Base-by-base conservation (phyloP, 176 grass and related monocot species). In the Olyra latifolia region DNA sequence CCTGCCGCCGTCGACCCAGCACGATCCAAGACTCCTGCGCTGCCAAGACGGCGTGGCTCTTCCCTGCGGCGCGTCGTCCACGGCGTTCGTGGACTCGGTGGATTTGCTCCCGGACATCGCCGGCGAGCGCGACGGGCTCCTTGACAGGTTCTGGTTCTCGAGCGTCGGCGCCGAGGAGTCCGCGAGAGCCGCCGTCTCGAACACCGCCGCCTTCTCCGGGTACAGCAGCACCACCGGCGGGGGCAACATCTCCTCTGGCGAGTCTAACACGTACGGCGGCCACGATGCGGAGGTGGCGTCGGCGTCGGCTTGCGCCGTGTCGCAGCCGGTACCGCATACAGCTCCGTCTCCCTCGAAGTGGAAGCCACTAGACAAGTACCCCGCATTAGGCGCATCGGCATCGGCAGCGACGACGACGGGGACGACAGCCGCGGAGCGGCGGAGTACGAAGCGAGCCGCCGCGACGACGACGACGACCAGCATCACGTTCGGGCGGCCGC, bases 201-300 rank as follows among this genome's bases (percentile, higher is more conserved):
- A 81, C 72, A n/a, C 72, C 17, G 77, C 48, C 49, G 77, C 48
- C 41, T 89, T 89, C 83, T 89, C 83, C 19, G 72, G 87, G 0
- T 89, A 85, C 78, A 82, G 78, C 58, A 89, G 72, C 56, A 77
- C 83, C 72, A 85, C 82, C 27, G n/a, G 66, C 42, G 72, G 70
- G 3, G 71, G 88, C 3, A 89, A 89, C 83, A 77, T 89, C 72
- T 89, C 88, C 41, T 89, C 88, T 19, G 83, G 83, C 32, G 83
- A 89, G 13, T 89, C 88, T 48, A 86, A 82, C 73, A 78, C 78
- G 1, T 82, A 48, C 62, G 69, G 70, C 3, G 62, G 76, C 22
- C 74, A 78, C 30, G 87, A 89, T 8, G 48, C 58, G 22, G 87
- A 89, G 58, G 83, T 89, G 43, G 88, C 83, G 41, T 89, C 83